These are phyloP conservation scores for Cryomyces minteri DNA, from an alignment of 495 filamentous ascomycete genomes.

Conservation along the genomic window DNA sequence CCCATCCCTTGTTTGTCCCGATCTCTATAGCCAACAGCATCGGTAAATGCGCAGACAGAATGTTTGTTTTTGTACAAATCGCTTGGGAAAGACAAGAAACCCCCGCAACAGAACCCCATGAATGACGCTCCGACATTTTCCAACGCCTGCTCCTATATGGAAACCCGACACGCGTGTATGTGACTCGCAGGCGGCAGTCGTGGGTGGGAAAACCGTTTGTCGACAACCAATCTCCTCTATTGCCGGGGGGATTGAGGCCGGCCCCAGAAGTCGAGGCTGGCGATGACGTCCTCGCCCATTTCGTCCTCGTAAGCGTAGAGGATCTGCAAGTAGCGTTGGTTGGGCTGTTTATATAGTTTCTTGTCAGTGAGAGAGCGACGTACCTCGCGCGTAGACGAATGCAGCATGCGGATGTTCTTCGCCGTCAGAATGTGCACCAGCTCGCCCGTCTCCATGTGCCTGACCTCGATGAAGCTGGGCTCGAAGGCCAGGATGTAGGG, in stretches of 20 bases:
- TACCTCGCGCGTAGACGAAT: slow-evolving; percentile 92
- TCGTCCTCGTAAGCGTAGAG: slow-evolving; percentile 97
- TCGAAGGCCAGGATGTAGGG: slow-evolving; percentile 97
- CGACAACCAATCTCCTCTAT: not conserved
- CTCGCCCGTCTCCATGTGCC: slow-evolving; percentile 80
- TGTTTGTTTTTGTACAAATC: no score
- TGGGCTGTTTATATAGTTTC: not conserved
- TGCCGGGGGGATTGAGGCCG: not conserved
- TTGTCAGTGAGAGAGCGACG: slow-evolving; percentile 14
- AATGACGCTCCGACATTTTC: no score
- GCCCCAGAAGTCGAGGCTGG: slow-evolving; percentile 94
- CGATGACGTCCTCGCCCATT: slow-evolving; percentile 75
- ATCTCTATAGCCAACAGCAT: no score
- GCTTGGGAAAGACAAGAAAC: no score
- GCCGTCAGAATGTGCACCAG: slow-evolving; percentile 86
- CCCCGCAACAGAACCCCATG: no score
- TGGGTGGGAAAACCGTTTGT: not conserved
- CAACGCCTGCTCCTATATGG: no score
- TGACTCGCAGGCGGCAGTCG: not conserved
- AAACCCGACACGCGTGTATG: no score
- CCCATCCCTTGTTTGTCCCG: no score
- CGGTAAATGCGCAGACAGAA: no score
- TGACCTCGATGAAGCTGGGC: slow-evolving; percentile 94
- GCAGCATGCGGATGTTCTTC: slow-evolving; percentile 91
- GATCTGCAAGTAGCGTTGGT: slow-evolving; percentile 38